Conservation (phyloP, 164 flowering plant genomes). For the Aristolochia californica region DNA sequence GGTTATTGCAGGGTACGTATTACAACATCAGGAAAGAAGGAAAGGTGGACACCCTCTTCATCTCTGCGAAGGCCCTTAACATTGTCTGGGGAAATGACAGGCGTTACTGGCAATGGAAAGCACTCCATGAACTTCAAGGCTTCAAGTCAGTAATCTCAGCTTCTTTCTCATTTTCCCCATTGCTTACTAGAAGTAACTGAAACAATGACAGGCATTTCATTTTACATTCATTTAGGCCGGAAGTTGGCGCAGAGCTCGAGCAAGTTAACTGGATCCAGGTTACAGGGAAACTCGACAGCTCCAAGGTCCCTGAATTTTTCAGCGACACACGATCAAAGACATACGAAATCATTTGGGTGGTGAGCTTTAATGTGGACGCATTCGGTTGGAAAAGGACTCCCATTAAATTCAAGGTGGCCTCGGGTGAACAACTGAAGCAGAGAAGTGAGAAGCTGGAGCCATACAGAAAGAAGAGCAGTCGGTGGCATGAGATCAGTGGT, state of each 20-base stretch:
- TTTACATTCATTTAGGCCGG: background rate
- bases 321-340: background rate
- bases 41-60: too few species aligned
- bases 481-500: constrained; percentile 15
- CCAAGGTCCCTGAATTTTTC: background rate
- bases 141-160: background rate
- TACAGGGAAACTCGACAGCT: constrained; percentile 6
- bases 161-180: background rate
- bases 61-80: constrained; percentile 5
- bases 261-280: constrained; percentile 26
- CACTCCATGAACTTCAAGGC: background rate
- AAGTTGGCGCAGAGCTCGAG: constrained; percentile 14
- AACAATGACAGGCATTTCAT: background rate
- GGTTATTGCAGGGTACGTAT: too few species aligned
- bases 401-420: constrained; percentile 5
- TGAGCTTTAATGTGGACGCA: constrained; percentile 21
- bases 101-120: constrained; percentile 15
- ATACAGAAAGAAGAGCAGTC: constrained; percentile 4
- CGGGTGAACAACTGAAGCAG: constrained; percentile 6
- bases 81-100: constrained; percentile 15
- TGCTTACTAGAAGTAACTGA: too few species aligned
- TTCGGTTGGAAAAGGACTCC: constrained; percentile 26
- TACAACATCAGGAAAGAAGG: too few species aligned
- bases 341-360: constrained; percentile 11
- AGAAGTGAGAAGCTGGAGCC: constrained; percentile 5